Conservation (phyloP, 768 basidiomycete species). For the Rhodosporidiobolus odoratus region DNA sequence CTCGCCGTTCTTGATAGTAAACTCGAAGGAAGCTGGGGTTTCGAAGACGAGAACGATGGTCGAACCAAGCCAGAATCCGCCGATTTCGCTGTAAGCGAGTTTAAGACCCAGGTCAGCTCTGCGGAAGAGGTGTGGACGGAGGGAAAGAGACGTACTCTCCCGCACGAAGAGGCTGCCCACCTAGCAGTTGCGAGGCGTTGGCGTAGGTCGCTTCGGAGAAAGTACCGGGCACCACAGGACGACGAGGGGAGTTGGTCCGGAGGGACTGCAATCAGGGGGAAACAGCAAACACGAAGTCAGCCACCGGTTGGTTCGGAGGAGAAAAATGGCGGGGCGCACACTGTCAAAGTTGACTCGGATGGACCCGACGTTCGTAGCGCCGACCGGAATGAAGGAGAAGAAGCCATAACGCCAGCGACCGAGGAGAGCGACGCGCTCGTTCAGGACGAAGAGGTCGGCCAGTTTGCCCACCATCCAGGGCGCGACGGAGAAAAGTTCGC, state of each 20-base stretch:
- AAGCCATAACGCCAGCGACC: conserved; percentile 94
- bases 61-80: conserved; percentile 80
- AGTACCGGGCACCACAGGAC: conserved; percentile 56
- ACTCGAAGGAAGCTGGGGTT: conserved; percentile 74
- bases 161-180: conserved; percentile 76
- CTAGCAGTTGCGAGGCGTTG: conserved; percentile 70
- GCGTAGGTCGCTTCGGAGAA: conserved; percentile 90
- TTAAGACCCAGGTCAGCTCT: too few species aligned
- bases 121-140: too few species aligned
- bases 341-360: conserved; percentile 95
- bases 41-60: conserved; percentile 97
- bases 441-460: conserved; percentile 91
- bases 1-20: conserved; percentile 74
- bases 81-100: conserved; percentile 62
- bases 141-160: conserved; percentile 54
- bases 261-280: conserved; percentile 55
- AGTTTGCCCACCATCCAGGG: conserved; percentile 91
- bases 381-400: conserved; percentile 95
- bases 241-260: conserved; percentile 76
- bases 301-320: not conserved
- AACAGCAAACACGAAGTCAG: not conserved
- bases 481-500: conserved; percentile 91
- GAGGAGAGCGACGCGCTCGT: conserved; percentile 91
- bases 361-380: conserved; percentile 94
- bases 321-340: conserved; percentile 47